Percentiles rank a stretch among this genome's conserved stretches.
These are phyloP conservation scores for Leucosporidium scottii DNA, from an alignment of 768 basidiomycete genomes.

Conservation along the genomic window DNA sequence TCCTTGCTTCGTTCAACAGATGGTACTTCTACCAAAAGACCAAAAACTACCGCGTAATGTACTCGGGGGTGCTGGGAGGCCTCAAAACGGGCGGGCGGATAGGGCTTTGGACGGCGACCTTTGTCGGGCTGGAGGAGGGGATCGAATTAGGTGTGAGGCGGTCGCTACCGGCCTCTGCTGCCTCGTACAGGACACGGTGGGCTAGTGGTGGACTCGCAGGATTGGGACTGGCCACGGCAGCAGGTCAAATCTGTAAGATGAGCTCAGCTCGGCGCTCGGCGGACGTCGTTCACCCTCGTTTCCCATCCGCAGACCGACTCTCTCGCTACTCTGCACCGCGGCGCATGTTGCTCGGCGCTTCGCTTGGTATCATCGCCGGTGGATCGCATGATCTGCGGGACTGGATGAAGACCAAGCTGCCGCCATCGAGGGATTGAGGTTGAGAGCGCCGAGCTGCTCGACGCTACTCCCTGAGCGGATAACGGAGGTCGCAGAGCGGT, in stretches of 20 bases:
- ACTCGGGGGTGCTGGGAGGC: slow-evolving; percentile 63
- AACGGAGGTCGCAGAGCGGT: no score
- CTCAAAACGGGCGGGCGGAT: slow-evolving; percentile 20
- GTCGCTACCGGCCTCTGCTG: neutral
- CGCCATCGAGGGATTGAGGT: neutral
- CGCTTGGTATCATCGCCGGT: slow-evolving; percentile 22
- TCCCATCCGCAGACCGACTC: slow-evolving; percentile 14
- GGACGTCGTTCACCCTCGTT: neutral
- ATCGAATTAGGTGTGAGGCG: slow-evolving; percentile 5
- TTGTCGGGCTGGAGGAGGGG: slow-evolving; percentile 14
- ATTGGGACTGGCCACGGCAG: slow-evolving; percentile 1
- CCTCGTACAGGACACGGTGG: slow-evolving; percentile 5
- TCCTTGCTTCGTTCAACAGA: neutral
- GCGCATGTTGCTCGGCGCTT: slow-evolving; percentile 11
- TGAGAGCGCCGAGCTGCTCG: no score
- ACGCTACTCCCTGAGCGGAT: no score
- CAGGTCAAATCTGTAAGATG: slow-evolving; percentile 22
- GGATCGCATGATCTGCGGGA: slow-evolving; percentile 27
- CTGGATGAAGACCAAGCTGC: slow-evolving; percentile 9
- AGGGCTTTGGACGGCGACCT: slow-evolving; percentile 20
- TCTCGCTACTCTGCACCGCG: slow-evolving; percentile 5
- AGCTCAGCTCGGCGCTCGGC: neutral
- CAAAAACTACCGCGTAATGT: slow-evolving; percentile 79
- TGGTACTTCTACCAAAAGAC: slow-evolving; percentile 98
- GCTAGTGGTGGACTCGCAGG: slow-evolving; percentile 11